phyloP scores from a whole-genome alignment of 306 rosid species.

The Phaseolus lunatus region DNA sequence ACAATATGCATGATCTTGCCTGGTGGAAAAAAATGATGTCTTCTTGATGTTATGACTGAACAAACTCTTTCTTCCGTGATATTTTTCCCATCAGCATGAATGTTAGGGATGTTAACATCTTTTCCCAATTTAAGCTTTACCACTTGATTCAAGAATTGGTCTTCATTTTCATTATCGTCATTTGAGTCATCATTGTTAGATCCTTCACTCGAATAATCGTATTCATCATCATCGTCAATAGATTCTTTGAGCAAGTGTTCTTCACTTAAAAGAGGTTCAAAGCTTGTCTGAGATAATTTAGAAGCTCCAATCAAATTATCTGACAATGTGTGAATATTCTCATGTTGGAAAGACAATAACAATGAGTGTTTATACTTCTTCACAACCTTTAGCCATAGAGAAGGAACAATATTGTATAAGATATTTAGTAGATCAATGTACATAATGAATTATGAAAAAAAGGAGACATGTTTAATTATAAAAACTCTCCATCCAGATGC shows the following conservation, averaged over 20 bases:
- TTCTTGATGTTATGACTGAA: too few relatives aligned
- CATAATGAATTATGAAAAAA: too few relatives aligned
- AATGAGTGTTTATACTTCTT: background rate
- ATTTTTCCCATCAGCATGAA: background rate
- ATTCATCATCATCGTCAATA: background rate
- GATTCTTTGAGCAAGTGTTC: background rate
- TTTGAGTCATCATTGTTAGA: background rate
- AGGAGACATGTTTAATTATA: background rate
- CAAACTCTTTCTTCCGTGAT: background rate
- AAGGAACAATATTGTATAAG: background rate
- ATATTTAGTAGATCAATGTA: too few relatives aligned
- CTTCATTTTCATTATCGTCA: background rate
- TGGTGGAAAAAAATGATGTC: background rate
- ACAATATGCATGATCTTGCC: constrained; percentile 7
- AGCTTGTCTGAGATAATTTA: background rate
- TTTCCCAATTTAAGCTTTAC: background rate
- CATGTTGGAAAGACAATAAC: background rate
- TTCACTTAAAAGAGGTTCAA: too few relatives aligned
- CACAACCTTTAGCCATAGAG: background rate
- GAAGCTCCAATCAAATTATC: background rate
- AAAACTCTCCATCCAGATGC: too few relatives aligned
- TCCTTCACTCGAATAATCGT: background rate
- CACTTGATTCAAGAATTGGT: background rate
- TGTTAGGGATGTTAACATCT: background rate
- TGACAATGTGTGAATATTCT: background rate